These are phyloP conservation scores for Fraxinus sp. DNA, from an alignment of 305 asterid genomes.

Conservation along the genomic window DNA sequence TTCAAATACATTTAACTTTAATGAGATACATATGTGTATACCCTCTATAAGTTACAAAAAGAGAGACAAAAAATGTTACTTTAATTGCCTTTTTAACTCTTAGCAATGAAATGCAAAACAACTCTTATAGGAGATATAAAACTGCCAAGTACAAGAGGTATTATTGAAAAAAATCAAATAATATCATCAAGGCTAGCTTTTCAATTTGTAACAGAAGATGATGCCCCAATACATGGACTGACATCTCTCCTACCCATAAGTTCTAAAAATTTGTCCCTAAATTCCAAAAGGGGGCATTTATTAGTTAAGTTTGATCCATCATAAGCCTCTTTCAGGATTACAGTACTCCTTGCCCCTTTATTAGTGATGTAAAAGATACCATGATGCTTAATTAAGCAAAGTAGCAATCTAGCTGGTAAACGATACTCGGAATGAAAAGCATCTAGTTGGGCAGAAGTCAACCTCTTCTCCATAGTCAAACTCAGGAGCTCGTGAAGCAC, in stretches of 20 bases:
- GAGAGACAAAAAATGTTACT: not conserved
- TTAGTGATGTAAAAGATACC: constrained; percentile 84
- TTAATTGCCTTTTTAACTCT: not conserved
- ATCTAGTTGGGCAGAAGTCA: constrained; percentile 82
- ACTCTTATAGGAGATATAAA: not conserved
- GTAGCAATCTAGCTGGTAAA: constrained; percentile 73
- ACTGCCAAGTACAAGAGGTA: not conserved
- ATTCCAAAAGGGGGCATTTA: constrained; percentile 65
- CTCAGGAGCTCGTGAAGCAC: constrained; percentile 95
- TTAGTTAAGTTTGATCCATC: constrained; percentile 59
- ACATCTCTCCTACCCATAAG: constrained; percentile 57
- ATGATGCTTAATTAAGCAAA: constrained; percentile 82
- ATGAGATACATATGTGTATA: not conserved
- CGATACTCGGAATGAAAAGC: constrained; percentile 78
- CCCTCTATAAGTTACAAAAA: not conserved
- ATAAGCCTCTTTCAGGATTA: constrained; percentile 79
- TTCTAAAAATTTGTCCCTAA: constrained; percentile 57
- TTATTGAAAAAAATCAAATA: not conserved
- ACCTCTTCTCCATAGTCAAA: constrained; percentile 78
- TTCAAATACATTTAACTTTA: not conserved
- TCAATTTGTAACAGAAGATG: constrained; percentile 21
- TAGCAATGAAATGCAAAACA: not conserved
- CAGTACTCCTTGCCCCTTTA: constrained; percentile 75
- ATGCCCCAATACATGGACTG: constrained; percentile 29
- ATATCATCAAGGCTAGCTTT: not conserved